Conservation (phyloP, 106 monocot species). For the Platanthera zijinensis region DNA sequence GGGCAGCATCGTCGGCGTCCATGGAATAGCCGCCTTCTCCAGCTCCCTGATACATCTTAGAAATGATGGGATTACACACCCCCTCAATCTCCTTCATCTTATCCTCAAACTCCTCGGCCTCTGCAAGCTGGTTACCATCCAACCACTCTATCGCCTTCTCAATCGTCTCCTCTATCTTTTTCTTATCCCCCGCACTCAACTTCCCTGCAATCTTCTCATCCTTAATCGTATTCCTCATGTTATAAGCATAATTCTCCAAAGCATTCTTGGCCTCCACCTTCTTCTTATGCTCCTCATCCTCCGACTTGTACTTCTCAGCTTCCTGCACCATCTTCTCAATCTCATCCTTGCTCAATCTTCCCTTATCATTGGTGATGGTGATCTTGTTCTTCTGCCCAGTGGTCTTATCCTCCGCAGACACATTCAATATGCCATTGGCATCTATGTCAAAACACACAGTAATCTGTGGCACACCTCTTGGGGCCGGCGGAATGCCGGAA, state of each 20-base stretch:
- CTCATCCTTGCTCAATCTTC: constrained; percentile 44
- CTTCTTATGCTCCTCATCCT: constrained; percentile 40
- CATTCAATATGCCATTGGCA: constrained; percentile 53
- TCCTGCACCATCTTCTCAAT: constrained; percentile 38
- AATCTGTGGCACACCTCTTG: constrained; percentile 47
- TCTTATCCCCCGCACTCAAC: constrained; percentile 18
- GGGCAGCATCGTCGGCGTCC: constrained; percentile 9
- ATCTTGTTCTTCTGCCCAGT: constrained; percentile 62
- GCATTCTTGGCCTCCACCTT: constrained; percentile 39
- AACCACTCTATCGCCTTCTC: constrained; percentile 32
- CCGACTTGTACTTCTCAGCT: constrained; percentile 44
- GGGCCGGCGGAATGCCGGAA: constrained; percentile 24
- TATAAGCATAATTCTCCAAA: constrained; percentile 34
- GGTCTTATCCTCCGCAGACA: constrained; percentile 62
- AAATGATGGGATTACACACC: constrained; percentile 36
- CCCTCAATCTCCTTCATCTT: constrained; percentile 25
- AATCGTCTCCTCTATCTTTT: constrained; percentile 38
- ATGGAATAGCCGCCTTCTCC: background rate
- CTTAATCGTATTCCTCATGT: constrained; percentile 41
- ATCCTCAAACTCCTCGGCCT: constrained; percentile 12
- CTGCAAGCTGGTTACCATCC: constrained; percentile 30
- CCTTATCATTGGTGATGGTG: constrained; percentile 56
- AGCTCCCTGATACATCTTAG: constrained; percentile 25
- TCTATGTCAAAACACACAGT: constrained; percentile 64
- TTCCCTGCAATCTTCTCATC: constrained; percentile 31